These are phyloP conservation scores for Blechomonas ayalai DNA, from an alignment of 208 protist species.

Conservation along the genomic window DNA sequence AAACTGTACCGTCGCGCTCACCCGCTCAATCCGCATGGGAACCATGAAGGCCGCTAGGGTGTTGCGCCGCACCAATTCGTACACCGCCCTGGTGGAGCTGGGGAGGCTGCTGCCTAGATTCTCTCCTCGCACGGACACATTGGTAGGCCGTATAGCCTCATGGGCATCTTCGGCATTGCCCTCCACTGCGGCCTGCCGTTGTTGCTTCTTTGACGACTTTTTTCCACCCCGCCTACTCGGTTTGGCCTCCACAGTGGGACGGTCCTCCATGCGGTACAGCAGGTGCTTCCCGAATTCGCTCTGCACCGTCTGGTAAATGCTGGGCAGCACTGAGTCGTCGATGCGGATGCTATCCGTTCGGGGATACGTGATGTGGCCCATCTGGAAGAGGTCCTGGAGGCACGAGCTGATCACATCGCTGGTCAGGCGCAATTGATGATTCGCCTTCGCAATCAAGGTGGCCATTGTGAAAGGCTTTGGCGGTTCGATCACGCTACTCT, in stretches of 20 bases:
- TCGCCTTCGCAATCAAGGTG: slow-evolving; percentile 77
- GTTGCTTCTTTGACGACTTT: slow-evolving; percentile 23
- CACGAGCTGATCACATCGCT: slow-evolving; percentile 69
- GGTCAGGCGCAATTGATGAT: slow-evolving; percentile 74
- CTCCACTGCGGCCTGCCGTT: neutral
- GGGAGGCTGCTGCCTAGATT: slow-evolving; percentile 40
- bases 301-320: slow-evolving; percentile 98
- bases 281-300: slow-evolving; percentile 95
- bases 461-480: slow-evolving; percentile 87
- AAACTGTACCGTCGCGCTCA: slow-evolving; percentile 42
- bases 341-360: slow-evolving; percentile 86
- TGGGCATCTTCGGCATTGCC: slow-evolving; percentile 88
- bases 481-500: slow-evolving; percentile 24
- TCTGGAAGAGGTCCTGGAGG: slow-evolving; percentile 86
- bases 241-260: slow-evolving; percentile 1
- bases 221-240: slow-evolving; percentile 27
- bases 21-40: slow-evolving; percentile 63
- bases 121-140: slow-evolving; percentile 58
- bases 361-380: slow-evolving; percentile 89
- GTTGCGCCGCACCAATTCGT: slow-evolving; percentile 74
- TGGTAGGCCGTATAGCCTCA: slow-evolving; percentile 87
- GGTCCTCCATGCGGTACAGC: slow-evolving; percentile 73
- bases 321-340: slow-evolving; percentile 92
- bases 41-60: slow-evolving; percentile 83
- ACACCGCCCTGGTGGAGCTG: slow-evolving; percentile 50